Base-by-base conservation (phyloP, 2,329 filamentous ascomycete species). In the Parafenestella ontariensis region DNA sequence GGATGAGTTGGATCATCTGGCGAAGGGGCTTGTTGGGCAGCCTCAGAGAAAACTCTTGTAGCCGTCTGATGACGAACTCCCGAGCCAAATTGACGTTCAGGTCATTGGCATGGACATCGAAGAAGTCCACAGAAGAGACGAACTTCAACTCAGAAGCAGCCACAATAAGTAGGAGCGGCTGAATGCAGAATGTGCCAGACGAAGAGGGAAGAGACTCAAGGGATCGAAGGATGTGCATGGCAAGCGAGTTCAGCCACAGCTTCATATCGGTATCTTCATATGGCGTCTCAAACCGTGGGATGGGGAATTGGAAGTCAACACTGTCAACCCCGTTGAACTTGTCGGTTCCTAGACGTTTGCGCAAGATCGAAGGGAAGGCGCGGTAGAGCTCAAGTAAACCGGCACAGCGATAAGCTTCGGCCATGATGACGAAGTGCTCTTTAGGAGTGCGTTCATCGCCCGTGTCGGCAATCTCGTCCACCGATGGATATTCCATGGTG, bases 361-460 rank as follows among this genome's bases (percentile, higher is more conserved):
- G 75, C 1, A 83, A 72, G 31, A 83, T 71, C 26, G 81, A 79
- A 2, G 83, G 83, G 51, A 84, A 85, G 26, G 81, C 78, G 21
- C 80, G 79, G 62, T 85, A 85, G 18, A 85, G 66, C 58, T 85
- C 82, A 41, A 85, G 71, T 3, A 85, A 75, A 1, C 82, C 83
- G 2, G 80, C 77, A 48, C 79, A 81, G 29, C 83, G 80, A 55
- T 83, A 83, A 1, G 81, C 79, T 58, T 84, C 80, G 1, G 82
- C 83, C 58, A 84, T 77, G 7, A 79, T 77, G 31, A 84, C 74
- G 34, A 85, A 79, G 61, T 85, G 81, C 69, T 78, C 77, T 47
- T 82, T 80, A 2, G 82, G 78, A 0, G 83, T 85, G 46, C 81
- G 78, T 43, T 78, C 74, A 60, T 85, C 83, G 6, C 79, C 82